phyloP scores from a whole-genome alignment of 2,329 filamentous ascomycete genomes.

The Alternaria metachromatica region DNA sequence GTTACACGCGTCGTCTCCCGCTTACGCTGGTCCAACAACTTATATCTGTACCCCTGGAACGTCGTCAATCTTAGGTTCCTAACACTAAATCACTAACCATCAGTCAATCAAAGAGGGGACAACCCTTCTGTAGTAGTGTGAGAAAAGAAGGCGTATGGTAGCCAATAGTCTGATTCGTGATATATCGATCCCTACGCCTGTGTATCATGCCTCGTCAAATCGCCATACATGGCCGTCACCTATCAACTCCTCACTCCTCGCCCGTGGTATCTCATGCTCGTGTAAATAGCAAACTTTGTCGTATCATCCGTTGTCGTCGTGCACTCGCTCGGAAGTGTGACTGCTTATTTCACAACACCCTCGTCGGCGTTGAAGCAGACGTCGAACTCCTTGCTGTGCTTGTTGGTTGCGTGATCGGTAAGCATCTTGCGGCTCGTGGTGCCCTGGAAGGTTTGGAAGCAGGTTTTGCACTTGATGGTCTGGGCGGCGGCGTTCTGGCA shows the following conservation, averaged over 20 bases:
- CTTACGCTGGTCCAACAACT: not conserved
- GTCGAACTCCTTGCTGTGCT: slow-evolving; percentile 74
- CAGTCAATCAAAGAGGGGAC: not conserved
- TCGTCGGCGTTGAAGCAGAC: slow-evolving; percentile 68
- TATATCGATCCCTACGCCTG: slow-evolving; percentile 10
- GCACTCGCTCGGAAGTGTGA: not conserved
- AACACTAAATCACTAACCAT: not conserved
- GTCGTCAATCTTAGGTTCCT: not conserved
- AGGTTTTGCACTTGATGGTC: slow-evolving; percentile 77
- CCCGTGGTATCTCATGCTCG: slow-evolving; percentile 32
- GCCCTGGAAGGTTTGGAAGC: slow-evolving; percentile 80
- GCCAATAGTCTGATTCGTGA: not conserved
- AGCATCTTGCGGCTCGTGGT: slow-evolving; percentile 76
- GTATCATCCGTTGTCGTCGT: slow-evolving; percentile 1
- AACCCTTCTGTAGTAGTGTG: not conserved
- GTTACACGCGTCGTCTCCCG: not conserved
- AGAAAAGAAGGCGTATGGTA: not conserved
- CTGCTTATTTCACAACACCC: slow-evolving; percentile 36
- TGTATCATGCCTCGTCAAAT: slow-evolving; percentile 1
- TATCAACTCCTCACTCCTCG: slow-evolving; percentile 17
- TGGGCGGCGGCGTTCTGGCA: slow-evolving; percentile 73
- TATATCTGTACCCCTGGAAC: not conserved
- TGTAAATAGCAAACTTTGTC: slow-evolving; percentile 18
- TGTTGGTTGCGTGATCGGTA: slow-evolving; percentile 74
- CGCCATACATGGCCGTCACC: not conserved